phyloP scores from a whole-genome alignment of 2,329 filamentous ascomycete genomes.

The Sporothrix brunneoviolacea region DNA sequence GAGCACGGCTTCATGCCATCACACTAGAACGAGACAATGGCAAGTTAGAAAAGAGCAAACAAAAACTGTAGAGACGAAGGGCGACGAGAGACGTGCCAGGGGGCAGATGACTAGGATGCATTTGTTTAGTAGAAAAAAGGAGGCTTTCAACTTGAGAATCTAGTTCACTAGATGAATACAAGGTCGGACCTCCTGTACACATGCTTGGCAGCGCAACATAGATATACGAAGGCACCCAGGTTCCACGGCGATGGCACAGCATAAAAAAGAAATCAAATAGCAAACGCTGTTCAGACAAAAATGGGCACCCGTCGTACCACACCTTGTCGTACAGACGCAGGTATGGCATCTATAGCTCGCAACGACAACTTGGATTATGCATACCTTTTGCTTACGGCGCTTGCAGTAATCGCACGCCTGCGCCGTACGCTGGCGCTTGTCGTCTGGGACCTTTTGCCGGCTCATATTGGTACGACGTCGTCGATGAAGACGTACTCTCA shows the following conservation, averaged over 20 bases:
- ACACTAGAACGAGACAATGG: slow-evolving; percentile 35
- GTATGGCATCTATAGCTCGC: too few species aligned
- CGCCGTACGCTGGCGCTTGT: slow-evolving; percentile 56
- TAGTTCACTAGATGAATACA: too few species aligned
- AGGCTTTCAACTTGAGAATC: too few species aligned
- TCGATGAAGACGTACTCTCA: too few species aligned
- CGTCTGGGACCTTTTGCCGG: slow-evolving; percentile 48
- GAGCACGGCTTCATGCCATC: slow-evolving; percentile 52
- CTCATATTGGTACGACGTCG: slow-evolving; percentile 39
- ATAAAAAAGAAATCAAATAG: too few species aligned
- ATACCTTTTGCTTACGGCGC: slow-evolving; percentile 60
- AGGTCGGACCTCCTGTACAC: too few species aligned
- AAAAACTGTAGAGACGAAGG: neutral
- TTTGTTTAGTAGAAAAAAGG: too few species aligned
- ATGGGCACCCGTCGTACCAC: neutral
- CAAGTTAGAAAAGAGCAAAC: neutral
- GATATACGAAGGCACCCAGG: too few species aligned
- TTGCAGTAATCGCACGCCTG: slow-evolving; percentile 61
- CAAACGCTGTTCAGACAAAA: too few species aligned
- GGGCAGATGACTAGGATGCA: too few species aligned
- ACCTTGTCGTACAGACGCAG: slow-evolving; percentile 1
- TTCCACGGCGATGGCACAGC: too few species aligned
- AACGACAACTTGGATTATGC: slow-evolving; percentile 23
- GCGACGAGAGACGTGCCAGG: neutral
- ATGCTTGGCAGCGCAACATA: too few species aligned